A percentile compares a stretch with the other conserved stretches of the same genome.
Evolutionary conservation across 1,284 basidiomycete genomes (phyloP).

Genomic region (Takashimella tepidaria): DNA sequence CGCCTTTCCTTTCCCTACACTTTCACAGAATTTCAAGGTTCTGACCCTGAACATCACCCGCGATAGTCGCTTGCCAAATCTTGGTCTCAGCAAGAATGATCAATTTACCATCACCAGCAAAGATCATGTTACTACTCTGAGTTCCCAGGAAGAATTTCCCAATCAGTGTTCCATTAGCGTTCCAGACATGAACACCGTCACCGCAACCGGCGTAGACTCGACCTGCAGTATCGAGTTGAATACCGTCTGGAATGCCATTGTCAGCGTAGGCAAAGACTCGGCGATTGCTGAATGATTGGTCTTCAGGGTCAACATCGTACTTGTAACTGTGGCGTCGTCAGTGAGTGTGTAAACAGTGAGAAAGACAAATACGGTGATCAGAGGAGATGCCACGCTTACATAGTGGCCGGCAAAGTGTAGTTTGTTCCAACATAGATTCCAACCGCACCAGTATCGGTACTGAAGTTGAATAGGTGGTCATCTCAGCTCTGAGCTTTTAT

Average conservation of each 20-base stretch:
- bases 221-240: constrained; percentile 58
- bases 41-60: neutral
- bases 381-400: constrained; percentile 51
- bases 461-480: too few species aligned
- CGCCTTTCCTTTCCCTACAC: too few species aligned
- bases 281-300: neutral
- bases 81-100: neutral
- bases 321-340: constrained; percentile 58
- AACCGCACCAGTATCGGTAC: constrained; percentile 12
- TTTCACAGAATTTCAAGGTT: neutral
- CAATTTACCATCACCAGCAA: neutral
- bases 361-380: neutral
- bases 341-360: neutral
- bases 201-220: constrained; percentile 65
- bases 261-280: constrained; percentile 62
- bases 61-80: neutral
- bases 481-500: too few species aligned
- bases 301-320: constrained; percentile 55
- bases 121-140: constrained; percentile 53
- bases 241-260: constrained; percentile 59
- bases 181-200: constrained; percentile 71
- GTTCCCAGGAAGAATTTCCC: constrained; percentile 67
- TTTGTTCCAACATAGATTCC: constrained; percentile 56
- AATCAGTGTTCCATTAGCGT: constrained; percentile 58
- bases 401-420: constrained; percentile 61